These are phyloP conservation scores for Cryptococcus amylolentus DNA, from an alignment of 1,284 basidiomycete genomes.

Conservation along the genomic window DNA sequence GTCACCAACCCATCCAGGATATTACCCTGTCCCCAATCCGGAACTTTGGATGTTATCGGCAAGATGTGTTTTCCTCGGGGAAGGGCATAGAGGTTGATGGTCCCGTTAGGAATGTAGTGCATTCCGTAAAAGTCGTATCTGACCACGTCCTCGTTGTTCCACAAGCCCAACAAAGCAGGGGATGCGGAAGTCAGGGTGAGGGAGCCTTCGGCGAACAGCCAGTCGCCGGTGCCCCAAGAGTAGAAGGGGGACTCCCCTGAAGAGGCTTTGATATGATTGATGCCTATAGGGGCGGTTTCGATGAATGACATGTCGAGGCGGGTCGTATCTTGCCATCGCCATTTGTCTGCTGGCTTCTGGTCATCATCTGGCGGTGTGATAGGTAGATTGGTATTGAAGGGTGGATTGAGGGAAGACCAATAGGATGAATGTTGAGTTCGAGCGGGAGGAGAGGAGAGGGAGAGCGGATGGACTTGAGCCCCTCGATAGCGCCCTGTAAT, in stretches of 20 bases:
- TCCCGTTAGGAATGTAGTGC: constrained; percentile 71
- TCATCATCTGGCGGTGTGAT: no score
- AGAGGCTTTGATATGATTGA: no score
- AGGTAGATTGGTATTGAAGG: no score
- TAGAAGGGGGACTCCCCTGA: no score
- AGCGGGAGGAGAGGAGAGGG: constrained; percentile 9
- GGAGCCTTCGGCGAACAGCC: constrained; percentile 43
- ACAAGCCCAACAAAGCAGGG: neutral
- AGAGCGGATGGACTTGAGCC: constrained; percentile 27
- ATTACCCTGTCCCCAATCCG: no score
- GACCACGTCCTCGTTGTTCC: constrained; percentile 11
- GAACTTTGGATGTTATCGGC: no score
- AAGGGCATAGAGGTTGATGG: constrained; percentile 69
- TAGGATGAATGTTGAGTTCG: constrained; percentile 10
- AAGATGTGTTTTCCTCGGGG: constrained; percentile 52
- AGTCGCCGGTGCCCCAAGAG: constrained; percentile 11
- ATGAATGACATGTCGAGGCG: no score
- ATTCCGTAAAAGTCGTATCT: constrained; percentile 57
- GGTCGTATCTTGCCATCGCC: no score
- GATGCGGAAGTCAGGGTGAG: constrained; percentile 16
- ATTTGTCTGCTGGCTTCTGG: no score
- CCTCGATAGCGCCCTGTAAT: constrained; percentile 48
- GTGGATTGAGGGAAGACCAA: no score
- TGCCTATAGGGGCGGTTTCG: no score
- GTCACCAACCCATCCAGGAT: no score